Evolutionary conservation across 1,284 basidiomycete species (phyloP).

Genomic region (Wallemia hederae): DNA sequence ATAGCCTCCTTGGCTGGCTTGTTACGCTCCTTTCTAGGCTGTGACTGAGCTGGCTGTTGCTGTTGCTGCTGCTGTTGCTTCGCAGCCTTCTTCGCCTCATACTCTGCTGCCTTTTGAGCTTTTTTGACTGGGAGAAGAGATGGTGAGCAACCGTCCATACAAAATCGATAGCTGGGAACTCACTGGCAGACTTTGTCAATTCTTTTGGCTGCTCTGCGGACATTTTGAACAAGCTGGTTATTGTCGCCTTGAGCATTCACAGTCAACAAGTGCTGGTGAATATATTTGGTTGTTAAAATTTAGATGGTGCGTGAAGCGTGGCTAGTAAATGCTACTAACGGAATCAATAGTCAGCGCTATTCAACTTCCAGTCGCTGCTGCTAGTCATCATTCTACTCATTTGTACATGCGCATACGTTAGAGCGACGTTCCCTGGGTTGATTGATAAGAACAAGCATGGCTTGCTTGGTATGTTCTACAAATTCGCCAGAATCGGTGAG

Average conservation of each 20-base stretch:
- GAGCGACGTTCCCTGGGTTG: conserved; percentile 59
- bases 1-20: conserved; percentile 28
- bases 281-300: neutral
- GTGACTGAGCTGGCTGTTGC: neutral
- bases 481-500: conserved; percentile 66
- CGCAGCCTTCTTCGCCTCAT: neutral
- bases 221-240: neutral
- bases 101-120: neutral
- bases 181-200: neutral
- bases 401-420: conserved; percentile 89
- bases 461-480: conserved; percentile 71
- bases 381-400: conserved; percentile 76
- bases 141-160: neutral
- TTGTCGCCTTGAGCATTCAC: neutral
- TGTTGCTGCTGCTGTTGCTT: neutral
- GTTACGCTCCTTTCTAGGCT: conserved; percentile 9
- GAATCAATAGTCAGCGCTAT: conserved; percentile 59
- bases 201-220: neutral
- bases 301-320: neutral
- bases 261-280: neutral
- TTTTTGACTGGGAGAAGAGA: neutral
- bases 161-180: neutral
- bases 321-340: neutral
- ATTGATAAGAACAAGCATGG: conserved; percentile 86
- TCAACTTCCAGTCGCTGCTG: conserved; percentile 88